phyloP scores from a whole-genome alignment of 2,329 filamentous ascomycete genomes.

The Biscogniauxia sp. region DNA sequence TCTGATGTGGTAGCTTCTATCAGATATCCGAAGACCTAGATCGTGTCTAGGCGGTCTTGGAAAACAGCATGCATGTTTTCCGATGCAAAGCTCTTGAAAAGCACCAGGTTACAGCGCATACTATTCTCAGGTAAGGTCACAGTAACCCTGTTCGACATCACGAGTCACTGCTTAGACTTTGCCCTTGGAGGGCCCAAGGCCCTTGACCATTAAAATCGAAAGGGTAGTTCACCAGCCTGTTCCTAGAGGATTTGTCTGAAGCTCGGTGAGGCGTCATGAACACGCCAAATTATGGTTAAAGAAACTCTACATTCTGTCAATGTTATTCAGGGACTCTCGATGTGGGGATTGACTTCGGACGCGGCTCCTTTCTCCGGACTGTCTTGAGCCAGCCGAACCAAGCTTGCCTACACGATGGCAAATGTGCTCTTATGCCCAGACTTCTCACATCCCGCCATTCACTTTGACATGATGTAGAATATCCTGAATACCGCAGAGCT shows the following conservation, averaged over 20 bases:
- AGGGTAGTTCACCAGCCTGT: background rate
- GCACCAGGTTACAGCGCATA: background rate
- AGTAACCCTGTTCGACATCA: background rate
- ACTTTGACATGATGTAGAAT: background rate
- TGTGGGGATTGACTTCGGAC: background rate
- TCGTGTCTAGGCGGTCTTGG: slow-evolving; percentile 8
- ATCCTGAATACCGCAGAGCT: background rate
- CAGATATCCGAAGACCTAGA: slow-evolving; percentile 19
- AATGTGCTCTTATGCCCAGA: background rate
- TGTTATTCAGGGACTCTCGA: background rate
- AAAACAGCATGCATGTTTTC: slow-evolving; percentile 11
- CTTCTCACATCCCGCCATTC: background rate
- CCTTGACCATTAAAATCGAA: background rate
- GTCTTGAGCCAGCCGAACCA: background rate
- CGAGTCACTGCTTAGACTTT: background rate
- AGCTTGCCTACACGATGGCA: background rate
- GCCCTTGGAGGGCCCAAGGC: background rate
- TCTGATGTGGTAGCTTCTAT: slow-evolving; percentile 28
- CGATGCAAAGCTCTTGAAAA: slow-evolving; percentile 3
- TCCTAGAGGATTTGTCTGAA: background rate
- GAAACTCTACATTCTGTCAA: background rate
- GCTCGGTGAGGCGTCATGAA: background rate
- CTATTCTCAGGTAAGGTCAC: background rate
- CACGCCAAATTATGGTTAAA: background rate
- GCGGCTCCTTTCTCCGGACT: background rate